Percentiles rank a stretch among this genome's conserved stretches.
Evolutionary conservation across 2,329 filamentous ascomycete genomes (phyloP).

Genomic region (Fusarium nematophilum): DNA sequence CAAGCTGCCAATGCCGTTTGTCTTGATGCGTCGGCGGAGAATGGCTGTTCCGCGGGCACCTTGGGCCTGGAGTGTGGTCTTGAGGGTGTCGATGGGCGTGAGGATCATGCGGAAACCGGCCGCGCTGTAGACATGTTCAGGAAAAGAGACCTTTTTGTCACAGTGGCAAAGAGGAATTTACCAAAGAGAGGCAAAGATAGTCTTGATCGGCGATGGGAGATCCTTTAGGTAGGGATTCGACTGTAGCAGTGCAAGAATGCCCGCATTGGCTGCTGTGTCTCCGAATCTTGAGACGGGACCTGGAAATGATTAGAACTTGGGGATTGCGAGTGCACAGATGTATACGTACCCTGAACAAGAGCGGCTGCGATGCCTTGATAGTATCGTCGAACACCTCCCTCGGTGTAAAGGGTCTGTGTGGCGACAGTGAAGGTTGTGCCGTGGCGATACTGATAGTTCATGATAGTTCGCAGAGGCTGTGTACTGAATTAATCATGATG

Average conservation of each 20-base stretch:
- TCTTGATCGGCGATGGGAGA: constrained; percentile 57
- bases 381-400: constrained; percentile 56
- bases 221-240: constrained; percentile 58
- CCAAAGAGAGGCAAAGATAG: constrained; percentile 60
- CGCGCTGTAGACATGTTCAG: constrained; percentile 45
- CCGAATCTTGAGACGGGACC: constrained; percentile 59
- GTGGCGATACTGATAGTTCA: constrained; percentile 64
- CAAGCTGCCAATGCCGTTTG: constrained; percentile 57
- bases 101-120: constrained; percentile 60
- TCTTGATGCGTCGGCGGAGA: constrained; percentile 57
- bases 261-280: constrained; percentile 61
- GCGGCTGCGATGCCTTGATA: constrained; percentile 59
- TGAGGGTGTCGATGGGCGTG: constrained; percentile 62
- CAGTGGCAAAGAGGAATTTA: no score
- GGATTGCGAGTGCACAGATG: rapidly evolving
- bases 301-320: constrained; percentile 20
- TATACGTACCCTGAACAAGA: constrained; percentile 55
- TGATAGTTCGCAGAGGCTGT: constrained; percentile 60
- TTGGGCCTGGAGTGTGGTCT: constrained; percentile 62
- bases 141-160: rapidly evolving
- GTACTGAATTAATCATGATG: rapidly evolving
- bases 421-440: constrained; percentile 55
- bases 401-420: constrained; percentile 53
- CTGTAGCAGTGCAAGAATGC: constrained; percentile 59
- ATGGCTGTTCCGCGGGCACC: constrained; percentile 55